A percentile compares a stretch with the other conserved stretches of the same genome.
These are phyloP conservation scores for Odontarrhena argentea DNA, from an alignment of 345 rosid genomes.

Conservation along the genomic window DNA sequence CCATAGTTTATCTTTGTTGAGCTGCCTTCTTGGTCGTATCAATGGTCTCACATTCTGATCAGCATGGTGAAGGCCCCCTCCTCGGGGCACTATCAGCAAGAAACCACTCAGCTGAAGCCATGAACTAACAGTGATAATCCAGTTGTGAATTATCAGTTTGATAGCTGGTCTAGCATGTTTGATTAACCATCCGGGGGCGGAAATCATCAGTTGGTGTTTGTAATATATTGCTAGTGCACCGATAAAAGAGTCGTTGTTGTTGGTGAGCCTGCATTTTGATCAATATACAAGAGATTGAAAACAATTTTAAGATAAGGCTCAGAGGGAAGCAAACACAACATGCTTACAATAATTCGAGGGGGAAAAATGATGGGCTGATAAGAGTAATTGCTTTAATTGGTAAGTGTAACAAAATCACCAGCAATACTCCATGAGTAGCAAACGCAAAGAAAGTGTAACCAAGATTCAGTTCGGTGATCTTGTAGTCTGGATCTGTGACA, in stretches of 20 bases:
- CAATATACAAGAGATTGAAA: not conserved
- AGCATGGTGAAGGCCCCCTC: not conserved
- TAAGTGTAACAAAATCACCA: slow-evolving; percentile 25
- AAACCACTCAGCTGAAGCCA: slow-evolving; percentile 33
- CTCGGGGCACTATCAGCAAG: slow-evolving; percentile 27
- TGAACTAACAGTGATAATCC: slow-evolving; percentile 29
- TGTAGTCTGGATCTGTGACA: slow-evolving; percentile 34
- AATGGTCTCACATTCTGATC: slow-evolving; percentile 21
- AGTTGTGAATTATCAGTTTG: slow-evolving; percentile 8
- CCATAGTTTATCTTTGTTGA: not conserved
- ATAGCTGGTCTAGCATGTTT: not conserved
- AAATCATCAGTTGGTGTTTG: not conserved
- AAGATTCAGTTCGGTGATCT: slow-evolving; percentile 17
- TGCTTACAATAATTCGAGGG: slow-evolving; percentile 33
- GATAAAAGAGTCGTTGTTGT: not conserved
- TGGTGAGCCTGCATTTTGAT: slow-evolving; percentile 2
- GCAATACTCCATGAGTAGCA: slow-evolving; percentile 25
- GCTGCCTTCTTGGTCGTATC: slow-evolving; percentile 1
- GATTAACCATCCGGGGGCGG: not conserved
- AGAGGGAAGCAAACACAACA: not conserved
- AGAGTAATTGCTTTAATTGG: slow-evolving; percentile 29
- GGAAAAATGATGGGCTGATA: slow-evolving; percentile 30
- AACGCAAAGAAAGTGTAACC: slow-evolving; percentile 28
- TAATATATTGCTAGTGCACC: not conserved
- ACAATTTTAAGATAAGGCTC: not conserved